Conservation (phyloP, 176 grass and related monocot genomes). For the Cenchrus americanus region DNA sequence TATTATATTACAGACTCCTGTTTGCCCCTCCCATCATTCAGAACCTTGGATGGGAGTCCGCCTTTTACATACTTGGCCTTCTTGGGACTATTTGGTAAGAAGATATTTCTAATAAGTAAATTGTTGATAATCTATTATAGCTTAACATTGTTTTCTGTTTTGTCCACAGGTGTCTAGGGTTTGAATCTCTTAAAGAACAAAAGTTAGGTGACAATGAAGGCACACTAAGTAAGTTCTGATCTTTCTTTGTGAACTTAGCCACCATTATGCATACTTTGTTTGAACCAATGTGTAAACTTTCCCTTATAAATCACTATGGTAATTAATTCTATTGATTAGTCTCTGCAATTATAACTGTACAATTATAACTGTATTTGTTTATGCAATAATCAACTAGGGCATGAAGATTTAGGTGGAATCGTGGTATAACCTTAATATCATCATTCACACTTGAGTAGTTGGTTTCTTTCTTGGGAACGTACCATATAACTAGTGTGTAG, state of each 20-base stretch:
- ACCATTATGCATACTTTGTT: too few relatives aligned
- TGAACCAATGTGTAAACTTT: neutral
- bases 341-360: neutral
- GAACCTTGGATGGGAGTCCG: constrained; percentile 92
- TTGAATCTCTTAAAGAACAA: constrained; percentile 82
- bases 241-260: too few relatives aligned
- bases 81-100: constrained; percentile 91
- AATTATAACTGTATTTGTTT: neutral
- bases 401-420: too few relatives aligned
- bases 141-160: constrained; percentile 33
- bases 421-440: too few relatives aligned
- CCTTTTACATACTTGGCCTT: constrained; percentile 92
- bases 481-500: too few relatives aligned
- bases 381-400: neutral
- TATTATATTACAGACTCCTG: constrained; percentile 73
- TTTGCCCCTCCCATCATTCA: constrained; percentile 90
- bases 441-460: too few relatives aligned
- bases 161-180: constrained; percentile 73
- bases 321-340: constrained; percentile 18
- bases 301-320: constrained; percentile 1
- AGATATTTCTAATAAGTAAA: constrained; percentile 25
- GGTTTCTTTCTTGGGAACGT: too few relatives aligned
- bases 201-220: constrained; percentile 43
- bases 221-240: constrained; percentile 61
- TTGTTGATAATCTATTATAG: constrained; percentile 29